Evolutionary conservation across 352 stramenopile species (phyloP), one percentile per base, ranked within the genome.

Genomic region (Pythium rishiriense): DNA sequence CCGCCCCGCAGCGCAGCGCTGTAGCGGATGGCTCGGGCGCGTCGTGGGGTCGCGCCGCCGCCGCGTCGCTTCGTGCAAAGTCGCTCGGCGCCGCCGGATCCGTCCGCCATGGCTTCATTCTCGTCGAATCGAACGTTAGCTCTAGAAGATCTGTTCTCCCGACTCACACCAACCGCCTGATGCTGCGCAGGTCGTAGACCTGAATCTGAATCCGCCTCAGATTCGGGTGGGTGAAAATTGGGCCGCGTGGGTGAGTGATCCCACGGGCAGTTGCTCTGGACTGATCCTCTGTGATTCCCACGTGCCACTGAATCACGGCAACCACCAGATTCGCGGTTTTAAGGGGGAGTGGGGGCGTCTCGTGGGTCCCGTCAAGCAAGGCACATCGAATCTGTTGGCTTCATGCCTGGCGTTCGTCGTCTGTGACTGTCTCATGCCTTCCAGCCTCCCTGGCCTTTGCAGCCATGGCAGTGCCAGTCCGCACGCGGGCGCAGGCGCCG

Each of bases 81-180:
- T 70, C 64, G 25, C 64, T 70, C 46, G 52, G 43, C 43, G 45
- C 33, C 46, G 51, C 62, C 42, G 28, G 47, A 22, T 43, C n/a
- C 39, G 39, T 35, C 19, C 46, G 33, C 63, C 47, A 64, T 61
- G 63, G 63, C 55, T 56, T 60, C 63, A 70, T 70, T 24, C 11
- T 57, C 55, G 21, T 21, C 15, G n/a, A 19, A 21, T 21, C 15
- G n/a, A 19, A 21, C 35, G 33, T 31, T 22, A 17, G 4, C 29
- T 37, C 3, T 14, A 39, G 14, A 7, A 39, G 41, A 47, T 25
- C 41, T 47, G 17, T 47, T 25, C 19, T 47, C 41, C 37, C 37
- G 2, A n/a, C 14, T 21, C 14, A 9, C 37, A 43, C 19, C 19
- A 43, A 43, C 37, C 9, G 56, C 56, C 56, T 22, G 10, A 37